Evolutionary conservation across 192 early-diverging fungal genomes (phyloP).

Genomic region (Coemansia sp.): DNA sequence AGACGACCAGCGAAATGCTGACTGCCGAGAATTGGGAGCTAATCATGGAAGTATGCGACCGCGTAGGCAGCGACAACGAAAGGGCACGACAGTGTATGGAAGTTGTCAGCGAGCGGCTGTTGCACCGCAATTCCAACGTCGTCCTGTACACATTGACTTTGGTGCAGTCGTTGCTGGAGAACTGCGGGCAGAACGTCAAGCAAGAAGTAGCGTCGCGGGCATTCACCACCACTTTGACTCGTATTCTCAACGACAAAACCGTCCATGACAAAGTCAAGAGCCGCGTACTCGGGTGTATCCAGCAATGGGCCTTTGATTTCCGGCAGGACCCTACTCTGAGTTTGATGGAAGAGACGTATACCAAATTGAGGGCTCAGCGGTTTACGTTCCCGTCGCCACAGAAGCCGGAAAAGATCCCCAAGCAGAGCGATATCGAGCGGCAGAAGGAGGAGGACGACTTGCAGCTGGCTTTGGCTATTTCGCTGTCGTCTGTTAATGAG

Average conservation of each 20-base stretch:
- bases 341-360: slow-evolving; percentile 77
- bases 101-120: slow-evolving; percentile 70
- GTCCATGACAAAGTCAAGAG: slow-evolving; percentile 81
- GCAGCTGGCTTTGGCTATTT: slow-evolving; percentile 89
- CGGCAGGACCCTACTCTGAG: slow-evolving; percentile 75
- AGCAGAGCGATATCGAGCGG: slow-evolving; percentile 70
- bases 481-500: slow-evolving; percentile 63
- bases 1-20: slow-evolving; percentile 91
- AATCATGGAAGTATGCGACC: slow-evolving; percentile 74
- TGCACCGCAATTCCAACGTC: slow-evolving; percentile 81
- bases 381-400: slow-evolving; percentile 76
- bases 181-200: slow-evolving; percentile 78
- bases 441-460: slow-evolving; percentile 95
- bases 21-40: slow-evolving; percentile 93
- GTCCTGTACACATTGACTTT: slow-evolving; percentile 73
- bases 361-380: slow-evolving; percentile 47
- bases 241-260: slow-evolving; percentile 71
- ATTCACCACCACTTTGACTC: slow-evolving; percentile 78
- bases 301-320: slow-evolving; percentile 89
- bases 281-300: slow-evolving; percentile 84
- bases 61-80: slow-evolving; percentile 56
- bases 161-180: slow-evolving; percentile 88
- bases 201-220: slow-evolving; percentile 84
- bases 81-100: slow-evolving; percentile 67
- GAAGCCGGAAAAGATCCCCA: slow-evolving; percentile 76